These are phyloP conservation scores for Solanum habrochaites DNA, from an alignment of 257 asterid species.

Conservation along the genomic window DNA sequence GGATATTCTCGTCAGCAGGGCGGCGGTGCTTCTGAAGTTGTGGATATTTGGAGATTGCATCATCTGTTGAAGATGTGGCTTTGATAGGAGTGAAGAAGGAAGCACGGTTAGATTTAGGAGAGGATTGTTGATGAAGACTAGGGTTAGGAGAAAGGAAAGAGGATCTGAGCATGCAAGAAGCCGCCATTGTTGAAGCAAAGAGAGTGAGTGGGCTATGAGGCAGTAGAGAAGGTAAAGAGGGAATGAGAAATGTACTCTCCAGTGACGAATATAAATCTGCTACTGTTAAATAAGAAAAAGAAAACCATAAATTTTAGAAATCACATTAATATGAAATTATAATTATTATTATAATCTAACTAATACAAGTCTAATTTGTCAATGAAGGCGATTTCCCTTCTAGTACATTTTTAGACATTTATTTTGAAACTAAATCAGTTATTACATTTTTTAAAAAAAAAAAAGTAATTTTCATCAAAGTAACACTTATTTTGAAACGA, in stretches of 20 bases:
- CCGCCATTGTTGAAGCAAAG: conserved; percentile 39
- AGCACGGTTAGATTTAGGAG: not conserved
- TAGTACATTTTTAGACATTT: too few species aligned
- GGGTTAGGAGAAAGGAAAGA: conserved; percentile 42
- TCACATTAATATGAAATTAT: too few species aligned
- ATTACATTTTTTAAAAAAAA: too few species aligned
- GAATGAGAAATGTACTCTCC: not conserved
- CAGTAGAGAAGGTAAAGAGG: not conserved
- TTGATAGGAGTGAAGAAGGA: conserved; percentile 5
- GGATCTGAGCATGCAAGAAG: conserved; percentile 49
- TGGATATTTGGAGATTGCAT: not conserved
- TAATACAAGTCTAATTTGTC: too few species aligned
- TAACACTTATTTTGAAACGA: not conserved
- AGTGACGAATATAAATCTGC: not conserved
- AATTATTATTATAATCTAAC: too few species aligned
- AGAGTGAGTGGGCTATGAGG: not conserved
- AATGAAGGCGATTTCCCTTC: too few species aligned
- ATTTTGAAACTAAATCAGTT: too few species aligned
- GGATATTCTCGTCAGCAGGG: conserved; percentile 59
- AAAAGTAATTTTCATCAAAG: too few species aligned
- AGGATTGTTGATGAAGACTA: conserved; percentile 16
- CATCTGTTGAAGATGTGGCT: conserved; percentile 19
- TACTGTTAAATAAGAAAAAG: not conserved
- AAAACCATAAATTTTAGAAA: too few species aligned
- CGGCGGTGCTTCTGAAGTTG: conserved; percentile 33